These are phyloP conservation scores for Geosmithia putterillii DNA, from an alignment of 2,329 filamentous ascomycete genomes.

Conservation along the genomic window DNA sequence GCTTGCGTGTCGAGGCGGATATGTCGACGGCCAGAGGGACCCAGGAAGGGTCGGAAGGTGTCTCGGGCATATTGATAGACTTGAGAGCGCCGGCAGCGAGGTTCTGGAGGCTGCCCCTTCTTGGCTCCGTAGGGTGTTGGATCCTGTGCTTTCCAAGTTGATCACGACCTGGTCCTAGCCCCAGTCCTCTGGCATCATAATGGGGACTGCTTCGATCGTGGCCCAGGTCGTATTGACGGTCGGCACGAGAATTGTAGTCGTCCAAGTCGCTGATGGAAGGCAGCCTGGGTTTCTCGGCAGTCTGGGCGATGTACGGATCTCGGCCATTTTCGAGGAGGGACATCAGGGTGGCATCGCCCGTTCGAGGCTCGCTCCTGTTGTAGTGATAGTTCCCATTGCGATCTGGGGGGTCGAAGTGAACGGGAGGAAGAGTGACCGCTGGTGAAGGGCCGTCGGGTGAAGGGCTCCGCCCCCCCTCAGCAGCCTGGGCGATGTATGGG, in stretches of 20 bases:
- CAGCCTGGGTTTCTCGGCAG: slow-evolving; percentile 26
- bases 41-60: not conserved
- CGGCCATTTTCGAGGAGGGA: slow-evolving; percentile 50
- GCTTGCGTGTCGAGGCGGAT: not conserved
- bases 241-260: slow-evolving; percentile 23
- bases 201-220: not conserved
- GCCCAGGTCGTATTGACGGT: not conserved
- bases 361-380: slow-evolving; percentile 38
- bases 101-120: not conserved
- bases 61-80: not conserved
- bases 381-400: not conserved
- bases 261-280: slow-evolving; percentile 27
- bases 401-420: not conserved
- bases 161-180: not conserved
- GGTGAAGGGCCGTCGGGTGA: slow-evolving; percentile 16
- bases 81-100: slow-evolving; percentile 1
- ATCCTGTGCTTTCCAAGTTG: not conserved
- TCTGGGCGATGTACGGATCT: slow-evolving; percentile 47
- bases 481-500: slow-evolving; percentile 44
- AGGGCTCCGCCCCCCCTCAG: too few relatives aligned
- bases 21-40: slow-evolving; percentile 1
- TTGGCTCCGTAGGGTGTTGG: not conserved
- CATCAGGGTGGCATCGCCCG: slow-evolving; percentile 57
- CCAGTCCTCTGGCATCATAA: not conserved
- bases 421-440: slow-evolving; percentile 30